Base-by-base conservation (phyloP, 805 yeast genomes). In the Yamadazyma ubonensis region DNA sequence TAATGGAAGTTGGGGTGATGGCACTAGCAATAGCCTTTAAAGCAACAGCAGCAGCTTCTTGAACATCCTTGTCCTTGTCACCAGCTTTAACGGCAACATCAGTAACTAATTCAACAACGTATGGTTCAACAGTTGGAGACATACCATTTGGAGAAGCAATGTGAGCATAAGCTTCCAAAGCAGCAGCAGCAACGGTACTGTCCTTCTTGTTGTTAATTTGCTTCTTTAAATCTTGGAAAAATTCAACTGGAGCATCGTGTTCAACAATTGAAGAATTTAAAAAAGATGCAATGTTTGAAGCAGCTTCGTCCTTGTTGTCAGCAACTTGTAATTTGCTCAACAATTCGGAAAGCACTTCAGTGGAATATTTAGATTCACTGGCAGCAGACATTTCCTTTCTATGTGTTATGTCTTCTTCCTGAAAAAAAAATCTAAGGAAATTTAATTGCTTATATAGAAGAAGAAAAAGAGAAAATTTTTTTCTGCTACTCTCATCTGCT, bases 261-360 rank as follows among this genome's bases (percentile, higher is more conserved):
- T 93, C 99, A 67, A 91, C 90, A 73, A 90, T 89, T 63, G 91
- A 86, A 55, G 96, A 95, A 74, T 91, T 91, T 71, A 93, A 79
- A 78, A 93, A 90, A 49, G 93, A 78, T 52, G 98, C 80, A 59
- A 93, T 86, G 65, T 86, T 87, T 59, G 84, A 67, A 62, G 96
- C 93, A 65, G 95, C 90, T 63, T 78, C 81, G 48, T 79, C 81
- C 68, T 90, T 81, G 65, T 81, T 83, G 59, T 88, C 96, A 59
- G 98, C 96, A 67, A 93, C 87, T 64, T 91, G 71, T 63, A 93
- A 80, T 78, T 88, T 88, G 73, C 83, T 77, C 76, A 93, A 87
- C 66, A 93, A 85, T 76, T 93, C 96, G 67, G 83, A 76, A 70
- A 91, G 84, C 71, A 90, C 96, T 73, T 89, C 79, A 60, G 76